Conservation (phyloP, 176 grass and related monocot genomes). For the Guadua angustifolia region DNA sequence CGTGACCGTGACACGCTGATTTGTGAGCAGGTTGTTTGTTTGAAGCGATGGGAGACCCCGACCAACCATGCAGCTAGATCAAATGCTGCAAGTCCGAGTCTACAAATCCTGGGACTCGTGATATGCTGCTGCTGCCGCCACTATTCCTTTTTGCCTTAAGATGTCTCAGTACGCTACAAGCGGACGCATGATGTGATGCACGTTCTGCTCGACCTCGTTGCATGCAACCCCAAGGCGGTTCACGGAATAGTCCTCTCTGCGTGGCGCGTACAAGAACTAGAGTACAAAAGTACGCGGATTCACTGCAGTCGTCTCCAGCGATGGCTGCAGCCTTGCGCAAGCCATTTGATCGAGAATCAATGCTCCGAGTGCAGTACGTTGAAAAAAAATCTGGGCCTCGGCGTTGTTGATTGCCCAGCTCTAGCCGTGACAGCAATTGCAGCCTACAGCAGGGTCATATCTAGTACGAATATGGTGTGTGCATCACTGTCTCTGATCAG, state of each 20-base stretch:
- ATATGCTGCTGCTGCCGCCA: neutral
- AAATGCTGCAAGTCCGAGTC: neutral
- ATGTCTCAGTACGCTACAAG: neutral
- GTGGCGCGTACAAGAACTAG: constrained; percentile 2
- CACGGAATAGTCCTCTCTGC: neutral
- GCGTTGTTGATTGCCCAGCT: constrained; percentile 17
- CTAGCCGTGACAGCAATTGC: neutral
- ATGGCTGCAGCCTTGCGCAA: neutral
- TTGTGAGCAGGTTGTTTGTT: neutral
- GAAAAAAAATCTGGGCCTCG: neutral
- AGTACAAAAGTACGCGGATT: constrained; percentile 9
- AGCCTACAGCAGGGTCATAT: neutral
- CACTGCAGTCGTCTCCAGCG: constrained; percentile 6
- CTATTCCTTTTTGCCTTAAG: neutral
- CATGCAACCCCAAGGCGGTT: neutral
- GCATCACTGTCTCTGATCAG: neutral
- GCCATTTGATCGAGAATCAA: neutral
- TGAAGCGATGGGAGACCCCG: neutral
- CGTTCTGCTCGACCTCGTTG: neutral
- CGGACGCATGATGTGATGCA: constrained; percentile 6
- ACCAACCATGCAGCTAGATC: constrained; percentile 23
- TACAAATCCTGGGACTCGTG: constrained; percentile 1
- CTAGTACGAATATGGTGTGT: constrained; percentile 28
- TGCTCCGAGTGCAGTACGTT: neutral
- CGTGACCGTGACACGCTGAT: neutral